phyloP scores from a whole-genome alignment of 148 eudicot genomes.

The Rheum nobile region DNA sequence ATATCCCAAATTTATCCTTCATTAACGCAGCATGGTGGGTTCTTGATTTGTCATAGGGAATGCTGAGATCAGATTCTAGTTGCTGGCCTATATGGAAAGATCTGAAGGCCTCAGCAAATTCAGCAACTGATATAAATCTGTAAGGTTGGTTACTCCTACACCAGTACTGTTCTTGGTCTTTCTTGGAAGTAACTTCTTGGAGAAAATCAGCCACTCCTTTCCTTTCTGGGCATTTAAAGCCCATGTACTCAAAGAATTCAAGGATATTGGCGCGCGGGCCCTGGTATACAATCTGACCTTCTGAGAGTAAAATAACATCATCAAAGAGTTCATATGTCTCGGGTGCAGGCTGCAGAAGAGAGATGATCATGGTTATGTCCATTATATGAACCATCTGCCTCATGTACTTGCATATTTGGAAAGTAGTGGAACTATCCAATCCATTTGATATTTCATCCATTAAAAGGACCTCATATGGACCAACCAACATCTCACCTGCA shows the following conservation, averaged over 20 bases:
- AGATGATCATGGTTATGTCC: constrained; percentile 60
- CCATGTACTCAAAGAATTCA: constrained; percentile 51
- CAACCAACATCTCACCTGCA: constrained; percentile 82
- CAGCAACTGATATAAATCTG: constrained; percentile 33
- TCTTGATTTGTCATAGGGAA: constrained; percentile 49
- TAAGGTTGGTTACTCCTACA: constrained; percentile 30
- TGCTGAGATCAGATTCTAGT: constrained; percentile 29
- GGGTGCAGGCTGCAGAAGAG: constrained; percentile 73
- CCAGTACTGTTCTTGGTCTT: constrained; percentile 81
- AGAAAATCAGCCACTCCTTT: constrained; percentile 86
- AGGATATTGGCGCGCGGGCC: constrained; percentile 58
- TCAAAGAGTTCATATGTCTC: constrained; percentile 69
- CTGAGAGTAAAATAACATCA: constrained; percentile 63
- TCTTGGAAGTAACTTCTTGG: constrained; percentile 74
- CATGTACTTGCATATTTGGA: constrained; percentile 51
- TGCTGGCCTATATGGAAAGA: constrained; percentile 40
- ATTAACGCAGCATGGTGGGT: constrained; percentile 56
- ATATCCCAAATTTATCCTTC: constrained; percentile 47
- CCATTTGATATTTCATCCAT: constrained; percentile 90
- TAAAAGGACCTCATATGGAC: constrained; percentile 53
- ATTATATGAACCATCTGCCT: constrained; percentile 65
- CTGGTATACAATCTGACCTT: constrained; percentile 66
- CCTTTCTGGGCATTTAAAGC: constrained; percentile 64
- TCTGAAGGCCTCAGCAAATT: constrained; percentile 38
- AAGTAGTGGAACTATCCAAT: constrained; percentile 75